Base-by-base conservation (phyloP, 495 filamentous ascomycete species). In the Podospora australis region DNA sequence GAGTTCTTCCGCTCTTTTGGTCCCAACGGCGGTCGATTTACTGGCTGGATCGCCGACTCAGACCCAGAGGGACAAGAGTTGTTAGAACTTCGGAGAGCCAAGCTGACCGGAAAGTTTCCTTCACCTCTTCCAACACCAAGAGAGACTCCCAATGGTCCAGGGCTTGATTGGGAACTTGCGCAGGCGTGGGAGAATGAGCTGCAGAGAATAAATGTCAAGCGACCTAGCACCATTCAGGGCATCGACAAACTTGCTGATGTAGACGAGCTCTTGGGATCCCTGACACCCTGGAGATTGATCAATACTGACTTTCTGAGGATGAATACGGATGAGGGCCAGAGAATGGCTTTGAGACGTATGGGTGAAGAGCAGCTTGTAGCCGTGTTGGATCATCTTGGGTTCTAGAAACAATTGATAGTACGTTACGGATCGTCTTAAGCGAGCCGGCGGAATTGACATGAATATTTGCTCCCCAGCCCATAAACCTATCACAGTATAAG, bases 171-270 rank as follows among this genome's bases (percentile, higher is more conserved):
- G 61, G 53, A 64, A 44, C 52, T 62, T 35, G 56, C 50, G 26
- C 48, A 57, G 50, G 56, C 45, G 26, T 62, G 59, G 56, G 61
- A 64, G 53, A 56, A 62, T 28, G 57, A 56, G 52, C 39, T 62
- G 52, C 46, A 54, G 45, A 62, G 48, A 38, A 34, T 41, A 21
- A 44, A 53, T 46, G 61, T 57, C 9, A 52, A 54, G 50, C 59
- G 61, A 23, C 61, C 61, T 22, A 60, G 61, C 40, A 59, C 60
- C n/a, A 62, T 62, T 47, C 38, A 51, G 39, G 61, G 59, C 9
- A 60, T 65, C 22, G 59, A 63, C 25, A 63, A 54, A 45, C 32
- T 60, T 23, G 59, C 61, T 8, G 59, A 65, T 52, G 56, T 63
- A 13, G 56, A 65, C 38, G 49, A 52, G 38, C n/a, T 62, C 34